phyloP scores from a whole-genome alignment of 768 basidiomycete genomes.

The Lactifluus hygrophoroides region DNA sequence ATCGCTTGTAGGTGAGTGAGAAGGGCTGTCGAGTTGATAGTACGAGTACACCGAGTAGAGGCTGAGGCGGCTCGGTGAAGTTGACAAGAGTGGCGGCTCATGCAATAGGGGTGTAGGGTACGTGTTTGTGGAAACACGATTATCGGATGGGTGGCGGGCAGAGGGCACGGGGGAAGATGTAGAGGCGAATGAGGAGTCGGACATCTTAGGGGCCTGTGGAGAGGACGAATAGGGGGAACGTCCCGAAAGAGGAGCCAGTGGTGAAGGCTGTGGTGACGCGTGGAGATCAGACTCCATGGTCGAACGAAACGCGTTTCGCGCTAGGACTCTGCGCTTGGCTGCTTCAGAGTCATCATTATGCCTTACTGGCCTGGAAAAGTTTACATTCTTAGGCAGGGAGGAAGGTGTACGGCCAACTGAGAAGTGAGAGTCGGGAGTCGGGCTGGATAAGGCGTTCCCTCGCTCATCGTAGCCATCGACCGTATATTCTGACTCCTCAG shows the following conservation, averaged over 20 bases:
- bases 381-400: constrained; percentile 37
- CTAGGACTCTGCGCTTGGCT: constrained; percentile 39
- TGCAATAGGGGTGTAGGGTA: constrained; percentile 1
- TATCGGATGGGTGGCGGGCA: background rate
- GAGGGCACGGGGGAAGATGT: background rate
- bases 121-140: constrained; percentile 14
- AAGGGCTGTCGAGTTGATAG: constrained; percentile 23
- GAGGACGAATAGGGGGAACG: constrained; percentile 3
- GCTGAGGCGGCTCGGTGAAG: constrained; percentile 18
- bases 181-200: background rate
- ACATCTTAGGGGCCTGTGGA: background rate
- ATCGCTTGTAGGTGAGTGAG: constrained; percentile 7
- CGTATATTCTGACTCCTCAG: constrained; percentile 26
- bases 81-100: constrained; percentile 12
- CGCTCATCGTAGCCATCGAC: background rate
- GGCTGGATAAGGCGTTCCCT: constrained; percentile 21
- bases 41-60: constrained; percentile 28
- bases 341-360: constrained; percentile 34
- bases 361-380: constrained; percentile 59
- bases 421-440: constrained; percentile 14
- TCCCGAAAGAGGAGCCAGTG: background rate
- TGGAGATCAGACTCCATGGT: background rate
- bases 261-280: constrained; percentile 7
- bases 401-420: constrained; percentile 35
- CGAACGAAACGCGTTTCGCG: constrained; percentile 44